These are phyloP conservation scores for Yamadazyma membranifaciens DNA, from an alignment of 1,139 yeast genomes.

Conservation along the genomic window DNA sequence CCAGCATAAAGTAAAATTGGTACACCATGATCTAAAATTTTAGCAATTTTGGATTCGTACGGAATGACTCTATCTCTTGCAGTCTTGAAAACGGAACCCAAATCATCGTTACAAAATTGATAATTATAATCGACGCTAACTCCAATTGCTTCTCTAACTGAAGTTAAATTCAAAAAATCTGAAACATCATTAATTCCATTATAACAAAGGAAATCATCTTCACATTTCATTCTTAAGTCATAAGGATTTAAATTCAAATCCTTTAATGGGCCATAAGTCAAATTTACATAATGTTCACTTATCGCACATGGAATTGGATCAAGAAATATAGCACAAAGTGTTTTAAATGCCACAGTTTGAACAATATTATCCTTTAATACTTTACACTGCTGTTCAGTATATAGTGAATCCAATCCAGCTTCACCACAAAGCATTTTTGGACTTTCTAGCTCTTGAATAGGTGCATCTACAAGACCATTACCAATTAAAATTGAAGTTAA, in stretches of 20 bases:
- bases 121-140: conserved; percentile 53
- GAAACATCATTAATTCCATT: conserved; percentile 54
- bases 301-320: conserved; percentile 51
- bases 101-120: conserved; percentile 56
- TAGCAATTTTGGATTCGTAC: conserved; percentile 42
- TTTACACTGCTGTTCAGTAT: conserved; percentile 70
- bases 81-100: conserved; percentile 52
- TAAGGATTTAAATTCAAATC: conserved; percentile 66
- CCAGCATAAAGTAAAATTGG: conserved; percentile 42
- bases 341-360: conserved; percentile 49
- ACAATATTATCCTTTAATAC: conserved; percentile 53
- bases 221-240: conserved; percentile 63
- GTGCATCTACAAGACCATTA: conserved; percentile 83
- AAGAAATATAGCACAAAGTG: conserved; percentile 19
- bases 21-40: conserved; percentile 50
- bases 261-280: conserved; percentile 50
- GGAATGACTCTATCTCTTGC: conserved; percentile 59
- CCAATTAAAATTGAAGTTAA: conserved; percentile 70
- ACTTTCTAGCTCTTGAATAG: conserved; percentile 51
- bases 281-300: conserved; percentile 41
- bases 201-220: conserved; percentile 54
- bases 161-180: conserved; percentile 56
- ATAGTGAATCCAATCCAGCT: conserved; percentile 77
- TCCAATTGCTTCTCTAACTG: conserved; percentile 62
- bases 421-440: conserved; percentile 78